These are phyloP conservation scores for Secale cereale DNA, from an alignment of 176 grass and related monocot genomes.

Conservation along the genomic window DNA sequence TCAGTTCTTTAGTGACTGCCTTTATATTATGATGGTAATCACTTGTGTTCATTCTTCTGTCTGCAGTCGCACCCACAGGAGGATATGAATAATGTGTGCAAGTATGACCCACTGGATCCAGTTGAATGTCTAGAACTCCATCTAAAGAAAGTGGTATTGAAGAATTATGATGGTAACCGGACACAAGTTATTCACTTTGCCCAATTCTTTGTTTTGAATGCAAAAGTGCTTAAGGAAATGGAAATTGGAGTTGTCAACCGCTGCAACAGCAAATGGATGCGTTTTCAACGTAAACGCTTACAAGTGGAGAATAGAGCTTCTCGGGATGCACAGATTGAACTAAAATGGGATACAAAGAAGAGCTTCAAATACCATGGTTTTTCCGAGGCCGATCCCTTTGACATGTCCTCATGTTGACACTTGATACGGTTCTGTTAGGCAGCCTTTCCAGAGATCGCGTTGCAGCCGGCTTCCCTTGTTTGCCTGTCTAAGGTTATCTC, in stretches of 20 bases:
- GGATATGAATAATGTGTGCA: not conserved
- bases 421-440: not conserved
- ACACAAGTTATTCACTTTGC: not conserved
- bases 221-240: not conserved
- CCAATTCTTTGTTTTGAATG: not conserved
- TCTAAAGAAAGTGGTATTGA: not conserved
- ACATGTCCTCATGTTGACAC: not conserved
- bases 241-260: not conserved
- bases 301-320: not conserved
- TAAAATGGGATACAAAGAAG: not conserved
- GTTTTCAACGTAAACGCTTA: not conserved
- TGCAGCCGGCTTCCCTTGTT: too few relatives aligned
- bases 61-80: not conserved
- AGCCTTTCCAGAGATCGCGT: not conserved
- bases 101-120: not conserved
- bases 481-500: too few relatives aligned
- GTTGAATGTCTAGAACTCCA: not conserved
- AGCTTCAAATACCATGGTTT: not conserved
- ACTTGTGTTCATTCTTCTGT: not conserved
- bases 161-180: not conserved
- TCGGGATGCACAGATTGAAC: not conserved
- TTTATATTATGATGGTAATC: not conserved
- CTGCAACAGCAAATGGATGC: not conserved
- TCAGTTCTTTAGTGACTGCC: not conserved
- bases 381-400: not conserved